phyloP scores from a whole-genome alignment of 805 yeast genomes.

The Ogataea trehalophila region DNA sequence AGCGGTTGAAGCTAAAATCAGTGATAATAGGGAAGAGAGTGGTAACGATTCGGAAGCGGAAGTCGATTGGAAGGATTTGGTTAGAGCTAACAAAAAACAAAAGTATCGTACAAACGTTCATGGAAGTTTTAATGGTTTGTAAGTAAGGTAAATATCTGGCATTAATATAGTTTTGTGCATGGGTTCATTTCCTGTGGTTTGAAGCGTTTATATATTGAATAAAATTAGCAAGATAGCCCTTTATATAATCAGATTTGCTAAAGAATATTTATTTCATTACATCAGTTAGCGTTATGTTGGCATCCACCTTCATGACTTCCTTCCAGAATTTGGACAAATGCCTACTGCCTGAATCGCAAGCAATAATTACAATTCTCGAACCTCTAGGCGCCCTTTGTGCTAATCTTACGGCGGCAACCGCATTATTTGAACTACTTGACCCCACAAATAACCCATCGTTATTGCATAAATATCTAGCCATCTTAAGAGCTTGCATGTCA shows the following conservation, averaged over 20 bases:
- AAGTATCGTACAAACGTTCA: slow-evolving; percentile 40
- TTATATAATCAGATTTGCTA: background rate
- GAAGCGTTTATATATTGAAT: background rate
- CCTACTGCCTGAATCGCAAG: slow-evolving; percentile 90
- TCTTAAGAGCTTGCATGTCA: slow-evolving; percentile 75
- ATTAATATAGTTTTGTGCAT: too few species aligned
- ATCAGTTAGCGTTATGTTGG: slow-evolving; percentile 34
- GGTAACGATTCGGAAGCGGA: slow-evolving; percentile 38
- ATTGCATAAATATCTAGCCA: slow-evolving; percentile 80
- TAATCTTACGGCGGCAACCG: slow-evolving; percentile 76
- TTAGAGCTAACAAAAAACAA: slow-evolving; percentile 58
- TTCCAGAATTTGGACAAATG: slow-evolving; percentile 94
- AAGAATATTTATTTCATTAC: slow-evolving; percentile 22
- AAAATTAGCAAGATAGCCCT: too few species aligned
- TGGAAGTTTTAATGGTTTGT: slow-evolving; percentile 61
- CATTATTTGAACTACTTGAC: slow-evolving; percentile 88
- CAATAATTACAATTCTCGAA: slow-evolving; percentile 70
- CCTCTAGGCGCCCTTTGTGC: slow-evolving; percentile 52
- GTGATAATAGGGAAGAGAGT: slow-evolving; percentile 41
- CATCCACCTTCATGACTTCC: slow-evolving; percentile 42
- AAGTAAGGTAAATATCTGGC: background rate
- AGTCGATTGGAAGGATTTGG: slow-evolving; percentile 85
- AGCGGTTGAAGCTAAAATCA: slow-evolving; percentile 53
- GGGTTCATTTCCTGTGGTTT: background rate
- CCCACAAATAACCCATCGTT: slow-evolving; percentile 92